Evolutionary conservation across 2,329 filamentous ascomycete genomes (phyloP), one percentile per base, ranked within the genome.

Genomic region (Aphanocladium album): DNA sequence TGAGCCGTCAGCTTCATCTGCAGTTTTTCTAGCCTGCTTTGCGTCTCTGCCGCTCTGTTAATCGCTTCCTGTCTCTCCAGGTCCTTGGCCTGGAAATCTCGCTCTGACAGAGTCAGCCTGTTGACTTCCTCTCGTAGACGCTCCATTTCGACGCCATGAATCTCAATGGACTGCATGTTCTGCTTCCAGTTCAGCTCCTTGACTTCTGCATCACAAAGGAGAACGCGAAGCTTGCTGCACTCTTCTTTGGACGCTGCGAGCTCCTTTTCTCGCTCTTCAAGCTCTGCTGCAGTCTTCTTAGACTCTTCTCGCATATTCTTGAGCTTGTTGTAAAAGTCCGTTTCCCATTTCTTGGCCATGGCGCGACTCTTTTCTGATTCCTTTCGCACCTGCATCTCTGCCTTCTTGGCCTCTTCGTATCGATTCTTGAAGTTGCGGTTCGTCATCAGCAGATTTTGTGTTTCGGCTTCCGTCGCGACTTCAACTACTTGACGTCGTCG

Each of bases 401-500:
- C 78, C 66, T 87, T 85, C 67, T 89, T 90, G 1, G 88, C 86
- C 60, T 91, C 89, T 60, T 89, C 86, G 9, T 91, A 80, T 57
- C 89, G 87, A 59, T 85, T 84, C 70, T 88, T 90, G 33, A 93
- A 75, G 21, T 85, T 85, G 19, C 89, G 85, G 69, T 93, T 93
- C 19, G 83, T 86, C 67, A 91, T 88, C 64, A 93, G 84, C 3
- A 95, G 76, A 57, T 92, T 91, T 65, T 93, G 89, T 2, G 89
- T 91, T 69, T 95, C 90, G 0, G 90, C 90, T 70, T 93, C 90
- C 1, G 85, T 88, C 1, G 89, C 89, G 8, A 89, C 89, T 71
- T 93, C 89, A 64, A 84, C 84, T 64, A 93, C 85, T 62, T 91
- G 87, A 63, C 87, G 86, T 16, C 89, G 82, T 66, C 90, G 87